phyloP scores from a whole-genome alignment of 306 rosid species.

The Rosa persica region DNA sequence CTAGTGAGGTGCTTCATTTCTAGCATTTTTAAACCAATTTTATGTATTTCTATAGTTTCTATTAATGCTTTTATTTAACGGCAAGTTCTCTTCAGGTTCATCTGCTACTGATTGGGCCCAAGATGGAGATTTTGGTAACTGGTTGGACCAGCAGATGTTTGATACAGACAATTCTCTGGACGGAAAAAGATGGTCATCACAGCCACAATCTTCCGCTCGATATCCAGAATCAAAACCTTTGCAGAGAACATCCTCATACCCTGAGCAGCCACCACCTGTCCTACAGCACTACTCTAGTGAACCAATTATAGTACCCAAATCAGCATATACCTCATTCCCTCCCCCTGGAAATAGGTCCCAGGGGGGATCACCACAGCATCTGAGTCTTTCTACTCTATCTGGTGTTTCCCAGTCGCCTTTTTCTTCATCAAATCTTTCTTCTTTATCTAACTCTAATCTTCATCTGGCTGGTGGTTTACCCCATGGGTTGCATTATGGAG shows the following conservation, averaged over 20 bases:
- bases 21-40: neutral
- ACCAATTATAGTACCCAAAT: conserved; percentile 55
- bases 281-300: conserved; percentile 70
- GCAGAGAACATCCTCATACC: conserved; percentile 85
- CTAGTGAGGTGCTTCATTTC: neutral
- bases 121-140: conserved; percentile 45
- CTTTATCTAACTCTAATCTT: conserved; percentile 46
- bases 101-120: conserved; percentile 59
- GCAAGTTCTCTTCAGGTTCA: conserved; percentile 48
- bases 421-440: conserved; percentile 48
- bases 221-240: conserved; percentile 58
- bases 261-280: conserved; percentile 73
- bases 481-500: conserved; percentile 56
- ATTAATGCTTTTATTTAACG: conserved; percentile 33
- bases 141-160: conserved; percentile 52
- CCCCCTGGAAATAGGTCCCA: conserved; percentile 47
- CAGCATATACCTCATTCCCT: conserved; percentile 53
- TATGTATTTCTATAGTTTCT: neutral
- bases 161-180: conserved; percentile 48
- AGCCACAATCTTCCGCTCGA: conserved; percentile 51
- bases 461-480: conserved; percentile 52
- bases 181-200: conserved; percentile 68
- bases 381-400: conserved; percentile 42
- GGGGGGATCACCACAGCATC: conserved; percentile 60
- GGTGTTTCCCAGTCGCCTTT: conserved; percentile 48